Evolutionary conservation across 2,329 filamentous ascomycete species (phyloP).

Genomic region (Fusarium sp.): DNA sequence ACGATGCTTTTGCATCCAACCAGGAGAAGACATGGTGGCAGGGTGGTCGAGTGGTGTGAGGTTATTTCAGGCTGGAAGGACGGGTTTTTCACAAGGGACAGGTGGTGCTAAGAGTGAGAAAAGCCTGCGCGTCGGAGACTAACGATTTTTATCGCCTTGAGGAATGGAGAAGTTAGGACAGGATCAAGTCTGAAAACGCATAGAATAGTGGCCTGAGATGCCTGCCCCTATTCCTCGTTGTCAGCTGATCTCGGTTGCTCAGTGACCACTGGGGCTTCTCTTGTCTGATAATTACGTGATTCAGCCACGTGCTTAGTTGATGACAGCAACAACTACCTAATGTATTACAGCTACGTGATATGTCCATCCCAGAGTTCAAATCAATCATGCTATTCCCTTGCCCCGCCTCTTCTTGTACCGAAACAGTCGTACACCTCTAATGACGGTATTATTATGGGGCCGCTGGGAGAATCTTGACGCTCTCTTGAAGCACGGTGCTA

Average conservation of each 20-base stretch:
- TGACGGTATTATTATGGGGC: too few species aligned
- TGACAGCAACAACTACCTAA: too few species aligned
- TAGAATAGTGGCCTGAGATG: background rate
- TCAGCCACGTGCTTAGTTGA: too few species aligned
- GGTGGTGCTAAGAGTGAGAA: background rate
- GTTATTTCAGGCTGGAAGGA: background rate
- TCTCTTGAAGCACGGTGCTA: too few species aligned
- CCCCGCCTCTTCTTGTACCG: too few species aligned
- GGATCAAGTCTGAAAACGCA: background rate
- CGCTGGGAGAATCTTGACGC: too few species aligned
- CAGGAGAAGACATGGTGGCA: background rate
- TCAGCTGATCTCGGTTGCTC: background rate
- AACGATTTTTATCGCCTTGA: background rate
- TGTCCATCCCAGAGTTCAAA: too few species aligned
- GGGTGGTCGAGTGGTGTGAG: background rate
- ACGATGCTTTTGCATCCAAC: background rate
- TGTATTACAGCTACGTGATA: too few species aligned
- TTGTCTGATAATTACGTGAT: too few species aligned
- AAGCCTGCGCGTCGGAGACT: background rate
- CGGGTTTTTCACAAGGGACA: background rate
- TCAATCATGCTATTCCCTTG: too few species aligned
- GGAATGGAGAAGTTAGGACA: background rate
- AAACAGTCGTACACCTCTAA: too few species aligned
- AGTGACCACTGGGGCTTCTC: too few species aligned
- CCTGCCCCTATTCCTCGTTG: background rate